Percentiles rank a stretch among this genome's conserved stretches.
These are phyloP conservation scores for Jamesozyma piceae DNA, from an alignment of 805 yeast genomes.

Conservation along the genomic window DNA sequence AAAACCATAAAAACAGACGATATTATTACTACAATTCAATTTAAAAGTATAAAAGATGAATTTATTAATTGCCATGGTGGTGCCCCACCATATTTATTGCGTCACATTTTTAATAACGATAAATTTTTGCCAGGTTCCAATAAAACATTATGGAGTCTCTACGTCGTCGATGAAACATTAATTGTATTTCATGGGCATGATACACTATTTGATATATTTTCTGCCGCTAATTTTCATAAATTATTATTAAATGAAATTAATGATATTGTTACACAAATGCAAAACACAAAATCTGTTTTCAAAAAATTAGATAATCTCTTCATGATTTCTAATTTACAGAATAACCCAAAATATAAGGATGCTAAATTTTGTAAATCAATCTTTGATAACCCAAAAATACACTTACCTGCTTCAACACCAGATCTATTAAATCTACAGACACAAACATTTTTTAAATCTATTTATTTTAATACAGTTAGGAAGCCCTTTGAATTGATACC, in stretches of 20 bases:
- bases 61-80: conserved; percentile 21
- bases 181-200: conserved; percentile 27
- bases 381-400: conserved; percentile 19
- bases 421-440: conserved; percentile 21
- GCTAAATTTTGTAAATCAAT: conserved; percentile 18
- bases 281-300: not conserved
- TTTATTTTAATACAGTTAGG: conserved; percentile 18
- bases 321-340: not conserved
- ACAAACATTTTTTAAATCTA: conserved; percentile 21
- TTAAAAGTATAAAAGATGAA: conserved; percentile 20
- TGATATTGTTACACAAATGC: not conserved
- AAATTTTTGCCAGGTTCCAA: conserved; percentile 15
- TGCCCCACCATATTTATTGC: conserved; percentile 23
- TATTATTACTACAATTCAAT: conserved; percentile 19
- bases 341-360: not conserved
- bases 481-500: conserved; percentile 18
- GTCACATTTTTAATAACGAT: conserved; percentile 22
- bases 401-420: conserved; percentile 19
- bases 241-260: conserved; percentile 16
- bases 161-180: conserved; percentile 20
- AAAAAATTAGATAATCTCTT: conserved; percentile 4
- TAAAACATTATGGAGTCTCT: conserved; percentile 23
- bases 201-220: conserved; percentile 24
- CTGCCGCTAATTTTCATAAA: conserved; percentile 25
- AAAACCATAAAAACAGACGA: conserved; percentile 14